Conservation (phyloP, 129 eudicot species). For the Arctium minus region DNA sequence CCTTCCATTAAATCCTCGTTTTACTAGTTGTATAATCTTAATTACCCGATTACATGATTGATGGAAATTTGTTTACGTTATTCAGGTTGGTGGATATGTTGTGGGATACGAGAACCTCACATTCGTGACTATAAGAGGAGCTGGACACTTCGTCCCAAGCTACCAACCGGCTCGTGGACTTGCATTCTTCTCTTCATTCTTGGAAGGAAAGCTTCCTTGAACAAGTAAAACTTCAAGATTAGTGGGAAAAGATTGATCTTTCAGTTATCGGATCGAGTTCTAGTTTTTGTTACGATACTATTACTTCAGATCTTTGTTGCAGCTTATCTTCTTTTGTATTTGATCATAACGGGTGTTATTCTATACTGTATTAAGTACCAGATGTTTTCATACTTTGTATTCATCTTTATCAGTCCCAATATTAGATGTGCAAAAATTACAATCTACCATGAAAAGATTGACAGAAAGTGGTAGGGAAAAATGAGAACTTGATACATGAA, state of each 20-base stretch:
- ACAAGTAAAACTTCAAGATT: not conserved
- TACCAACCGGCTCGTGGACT: slow-evolving; percentile 58
- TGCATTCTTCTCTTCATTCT: slow-evolving; percentile 44
- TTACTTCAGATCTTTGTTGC: not conserved
- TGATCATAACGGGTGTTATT: not conserved
- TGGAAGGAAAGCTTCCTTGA: slow-evolving; percentile 52
- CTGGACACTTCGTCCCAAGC: slow-evolving; percentile 68
- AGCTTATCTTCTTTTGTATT: not conserved
- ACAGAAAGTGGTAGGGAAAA: not conserved
- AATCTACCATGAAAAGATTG: not conserved
- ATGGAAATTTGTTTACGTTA: not conserved
- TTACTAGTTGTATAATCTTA: not conserved
- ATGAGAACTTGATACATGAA: not conserved
- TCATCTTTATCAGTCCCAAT: not conserved
- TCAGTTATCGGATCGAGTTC: not conserved
- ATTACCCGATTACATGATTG: not conserved
- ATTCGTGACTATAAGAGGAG: slow-evolving; percentile 54
- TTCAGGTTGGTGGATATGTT: slow-evolving; percentile 56
- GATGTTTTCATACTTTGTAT: not conserved
- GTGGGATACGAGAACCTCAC: slow-evolving; percentile 52
- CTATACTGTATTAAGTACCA: not conserved
- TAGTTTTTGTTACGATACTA: not conserved
- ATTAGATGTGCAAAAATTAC: not conserved
- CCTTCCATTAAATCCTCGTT: not conserved
- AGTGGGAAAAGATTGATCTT: not conserved